Evolutionary conservation across 2,329 filamentous ascomycete genomes (phyloP).

Genomic region (Fusarium zealandicum): DNA sequence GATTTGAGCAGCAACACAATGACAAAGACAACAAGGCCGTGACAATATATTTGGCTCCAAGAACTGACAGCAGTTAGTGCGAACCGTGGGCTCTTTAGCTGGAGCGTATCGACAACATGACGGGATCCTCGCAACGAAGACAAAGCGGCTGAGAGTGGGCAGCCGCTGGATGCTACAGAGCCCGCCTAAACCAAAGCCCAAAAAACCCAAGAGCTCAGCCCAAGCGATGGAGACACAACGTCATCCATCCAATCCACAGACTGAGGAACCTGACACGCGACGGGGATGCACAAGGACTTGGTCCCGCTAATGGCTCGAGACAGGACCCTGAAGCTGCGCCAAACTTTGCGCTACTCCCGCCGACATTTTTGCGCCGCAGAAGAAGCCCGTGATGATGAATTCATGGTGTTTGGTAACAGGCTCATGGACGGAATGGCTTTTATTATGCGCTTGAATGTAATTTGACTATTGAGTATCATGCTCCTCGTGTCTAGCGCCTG

Average conservation of each 20-base stretch:
- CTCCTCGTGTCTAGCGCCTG: background rate
- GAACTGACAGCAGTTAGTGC: background rate
- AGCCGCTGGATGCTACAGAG: constrained; percentile 3
- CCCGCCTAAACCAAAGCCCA: constrained; percentile 17
- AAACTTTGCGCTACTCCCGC: constrained; percentile 15
- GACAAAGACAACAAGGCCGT: constrained; percentile 2
- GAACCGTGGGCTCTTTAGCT: background rate
- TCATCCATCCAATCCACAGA: constrained; percentile 20
- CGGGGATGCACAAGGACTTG: constrained; percentile 6
- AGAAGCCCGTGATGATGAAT: background rate
- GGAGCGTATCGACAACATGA: too few relatives aligned
- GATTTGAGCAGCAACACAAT: constrained; percentile 20
- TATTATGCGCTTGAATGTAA: too few relatives aligned
- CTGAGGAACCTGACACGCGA: constrained; percentile 27
- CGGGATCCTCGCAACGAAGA: background rate
- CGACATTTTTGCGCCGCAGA: background rate
- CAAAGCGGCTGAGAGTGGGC: background rate
- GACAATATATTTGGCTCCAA: constrained; percentile 16
- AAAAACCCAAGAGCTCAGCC: constrained; percentile 20
- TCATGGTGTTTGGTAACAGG: too few relatives aligned
- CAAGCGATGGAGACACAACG: constrained; percentile 26
- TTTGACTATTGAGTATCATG: too few relatives aligned
- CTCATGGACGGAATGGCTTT: too few relatives aligned
- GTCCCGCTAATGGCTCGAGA: constrained; percentile 11
- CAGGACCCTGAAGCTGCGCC: constrained; percentile 30